Evolutionary conservation across 495 filamentous ascomycete species (phyloP).

Genomic region (Apodospora peruviana): DNA sequence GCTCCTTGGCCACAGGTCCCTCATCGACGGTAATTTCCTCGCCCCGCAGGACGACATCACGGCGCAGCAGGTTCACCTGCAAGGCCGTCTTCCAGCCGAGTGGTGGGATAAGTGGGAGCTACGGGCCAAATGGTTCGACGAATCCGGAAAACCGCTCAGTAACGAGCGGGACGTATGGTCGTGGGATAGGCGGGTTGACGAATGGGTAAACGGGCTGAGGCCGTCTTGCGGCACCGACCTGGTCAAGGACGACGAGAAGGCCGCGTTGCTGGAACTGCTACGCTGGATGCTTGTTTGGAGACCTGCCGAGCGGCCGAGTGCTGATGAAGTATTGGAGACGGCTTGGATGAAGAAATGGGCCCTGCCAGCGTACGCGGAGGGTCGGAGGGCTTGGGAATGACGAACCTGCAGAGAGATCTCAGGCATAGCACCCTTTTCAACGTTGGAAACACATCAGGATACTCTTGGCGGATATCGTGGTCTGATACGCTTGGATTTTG

Average conservation of each 20-base stretch:
- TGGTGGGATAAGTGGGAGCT: constrained; percentile 27
- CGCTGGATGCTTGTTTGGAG: constrained; percentile 36
- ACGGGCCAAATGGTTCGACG: constrained; percentile 13
- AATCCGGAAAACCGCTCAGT: constrained; percentile 12
- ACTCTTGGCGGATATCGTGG: no score
- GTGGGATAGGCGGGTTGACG: constrained; percentile 8
- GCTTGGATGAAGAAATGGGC: constrained; percentile 42
- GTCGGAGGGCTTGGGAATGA: not conserved
- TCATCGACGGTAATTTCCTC: constrained; percentile 14
- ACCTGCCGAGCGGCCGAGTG: constrained; percentile 30
- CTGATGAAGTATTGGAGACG: constrained; percentile 27
- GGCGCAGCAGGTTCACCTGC: constrained; percentile 30
- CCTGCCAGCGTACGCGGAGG: constrained; percentile 13
- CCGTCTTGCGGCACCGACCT: constrained; percentile 1
- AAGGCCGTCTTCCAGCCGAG: constrained; percentile 25
- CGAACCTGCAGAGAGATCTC: no score
- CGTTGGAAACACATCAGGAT: no score
- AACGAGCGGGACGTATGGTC: constrained; percentile 8
- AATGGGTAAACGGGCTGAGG: constrained; percentile 8
- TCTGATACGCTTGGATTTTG: no score
- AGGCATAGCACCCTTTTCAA: no score
- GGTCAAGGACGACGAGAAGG: constrained; percentile 16
- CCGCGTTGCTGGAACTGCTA: constrained; percentile 33
- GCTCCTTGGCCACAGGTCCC: constrained; percentile 11
- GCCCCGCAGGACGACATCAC: constrained; percentile 31